Percentiles rank a stretch among this genome's conserved stretches.
Conservation (phyloP, 140 eudicot genomes). For the Anethum foeniculum region DNA sequence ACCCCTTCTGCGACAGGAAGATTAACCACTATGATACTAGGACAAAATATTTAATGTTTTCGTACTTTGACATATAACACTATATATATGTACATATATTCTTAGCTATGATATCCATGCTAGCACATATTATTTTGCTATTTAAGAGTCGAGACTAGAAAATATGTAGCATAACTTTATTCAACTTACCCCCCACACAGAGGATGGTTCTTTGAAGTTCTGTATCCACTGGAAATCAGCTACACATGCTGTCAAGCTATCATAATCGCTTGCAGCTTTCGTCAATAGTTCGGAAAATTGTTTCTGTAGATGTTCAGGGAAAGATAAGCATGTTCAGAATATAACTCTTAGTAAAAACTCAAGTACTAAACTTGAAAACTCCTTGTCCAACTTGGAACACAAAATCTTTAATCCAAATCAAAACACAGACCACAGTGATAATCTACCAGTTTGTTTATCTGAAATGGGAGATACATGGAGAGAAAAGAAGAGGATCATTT, state of each 20-base stretch:
- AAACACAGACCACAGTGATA: not conserved
- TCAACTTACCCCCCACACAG: constrained; percentile 87
- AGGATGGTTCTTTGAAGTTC: constrained; percentile 94
- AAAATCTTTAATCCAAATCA: not conserved
- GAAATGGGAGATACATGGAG: not conserved
- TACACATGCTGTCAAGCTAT: constrained; percentile 75
- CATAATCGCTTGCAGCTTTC: constrained; percentile 99
- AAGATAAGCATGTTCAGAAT: not conserved
- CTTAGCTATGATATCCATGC: not conserved
- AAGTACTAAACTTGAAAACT: not conserved
- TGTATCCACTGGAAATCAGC: constrained; percentile 96
- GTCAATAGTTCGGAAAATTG: constrained; percentile 87
- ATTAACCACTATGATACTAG: not conserved
- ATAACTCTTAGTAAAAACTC: not conserved
- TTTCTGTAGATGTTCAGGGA: constrained; percentile 40
- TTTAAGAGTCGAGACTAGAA: not conserved
- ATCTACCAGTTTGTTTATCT: not conserved
- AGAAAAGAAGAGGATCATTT: constrained; percentile 1
- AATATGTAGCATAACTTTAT: not conserved
- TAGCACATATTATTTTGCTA: not conserved
- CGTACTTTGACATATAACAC: not conserved
- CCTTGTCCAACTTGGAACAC: not conserved
- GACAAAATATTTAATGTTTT: not conserved
- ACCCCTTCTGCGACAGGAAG: not conserved
- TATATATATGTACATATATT: not conserved